phyloP scores from a whole-genome alignment of 768 basidiomycete genomes.

The Rhizopogon vulgaris region DNA sequence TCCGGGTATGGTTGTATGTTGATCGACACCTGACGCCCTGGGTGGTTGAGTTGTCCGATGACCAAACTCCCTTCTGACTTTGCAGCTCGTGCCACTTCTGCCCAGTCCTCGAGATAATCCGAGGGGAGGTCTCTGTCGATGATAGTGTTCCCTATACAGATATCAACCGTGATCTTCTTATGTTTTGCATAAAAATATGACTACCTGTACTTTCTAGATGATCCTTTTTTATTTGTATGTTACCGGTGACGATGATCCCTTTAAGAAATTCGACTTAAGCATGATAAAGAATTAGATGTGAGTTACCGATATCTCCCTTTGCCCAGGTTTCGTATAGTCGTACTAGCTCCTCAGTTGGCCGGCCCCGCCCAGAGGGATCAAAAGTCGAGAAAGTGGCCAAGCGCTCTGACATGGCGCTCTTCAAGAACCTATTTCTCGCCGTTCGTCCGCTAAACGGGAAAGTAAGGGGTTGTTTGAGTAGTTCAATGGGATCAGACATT shows the following conservation, averaged over 20 bases:
- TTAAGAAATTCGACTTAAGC: conserved; percentile 2
- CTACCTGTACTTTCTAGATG: conserved; percentile 29
- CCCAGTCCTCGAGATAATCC: conserved; percentile 17
- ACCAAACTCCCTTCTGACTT: conserved; percentile 25
- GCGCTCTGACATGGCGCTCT: conserved; percentile 31
- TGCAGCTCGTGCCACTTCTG: conserved; percentile 22
- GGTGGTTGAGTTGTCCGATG: conserved; percentile 27
- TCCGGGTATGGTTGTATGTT: conserved; percentile 30
- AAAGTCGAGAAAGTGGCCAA: conserved; percentile 27
- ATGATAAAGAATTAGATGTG: not conserved
- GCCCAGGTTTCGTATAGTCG: conserved; percentile 30
- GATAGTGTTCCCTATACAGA: conserved; percentile 22
- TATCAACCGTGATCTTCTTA: not conserved
- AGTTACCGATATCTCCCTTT: conserved; percentile 23
- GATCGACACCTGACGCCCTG: conserved; percentile 28
- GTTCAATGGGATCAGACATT: conserved; percentile 10
- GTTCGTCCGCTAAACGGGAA: conserved; percentile 25
- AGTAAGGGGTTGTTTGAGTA: conserved; percentile 18
- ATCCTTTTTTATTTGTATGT: conserved; percentile 29
- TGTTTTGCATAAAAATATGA: not conserved
- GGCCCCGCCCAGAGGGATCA: conserved; percentile 23
- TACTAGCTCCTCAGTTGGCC: conserved; percentile 27
- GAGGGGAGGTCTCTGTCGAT: conserved; percentile 23
- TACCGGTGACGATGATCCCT: conserved; percentile 28
- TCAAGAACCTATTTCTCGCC: conserved; percentile 26